These are phyloP conservation scores for Posidonia australis DNA, from an alignment of 106 monocot genomes.

Conservation along the genomic window DNA sequence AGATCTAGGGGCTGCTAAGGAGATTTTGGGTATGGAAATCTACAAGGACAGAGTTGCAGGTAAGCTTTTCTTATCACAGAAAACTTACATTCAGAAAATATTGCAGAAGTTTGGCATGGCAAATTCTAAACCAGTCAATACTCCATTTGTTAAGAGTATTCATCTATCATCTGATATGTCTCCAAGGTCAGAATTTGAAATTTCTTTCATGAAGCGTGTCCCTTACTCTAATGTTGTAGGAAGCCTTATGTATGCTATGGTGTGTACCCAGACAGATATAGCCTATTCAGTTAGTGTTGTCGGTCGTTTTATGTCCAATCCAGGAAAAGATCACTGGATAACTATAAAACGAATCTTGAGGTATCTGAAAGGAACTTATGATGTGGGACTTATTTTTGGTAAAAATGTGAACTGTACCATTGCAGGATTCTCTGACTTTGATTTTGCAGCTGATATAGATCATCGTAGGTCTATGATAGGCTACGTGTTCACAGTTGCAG, in stretches of 20 bases:
- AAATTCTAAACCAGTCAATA: neutral
- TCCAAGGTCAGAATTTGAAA: neutral
- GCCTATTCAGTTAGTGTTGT: neutral
- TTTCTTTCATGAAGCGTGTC: neutral
- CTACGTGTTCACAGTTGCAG: no score
- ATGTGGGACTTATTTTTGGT: neutral
- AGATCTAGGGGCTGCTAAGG: neutral
- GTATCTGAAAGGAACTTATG: neutral
- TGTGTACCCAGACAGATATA: neutral
- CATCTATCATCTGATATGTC: neutral
- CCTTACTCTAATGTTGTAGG: neutral
- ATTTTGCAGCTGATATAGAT: neutral
- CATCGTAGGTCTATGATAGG: neutral
- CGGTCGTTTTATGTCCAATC: neutral
- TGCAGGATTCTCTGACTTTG: neutral
- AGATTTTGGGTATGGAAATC: neutral
- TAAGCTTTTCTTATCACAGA: neutral
- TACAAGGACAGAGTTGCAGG: neutral
- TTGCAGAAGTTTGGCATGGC: neutral
- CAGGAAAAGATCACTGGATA: neutral
- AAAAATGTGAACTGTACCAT: neutral
- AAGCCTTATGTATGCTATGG: neutral
- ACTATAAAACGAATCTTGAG: neutral
- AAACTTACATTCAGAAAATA: constrained; percentile 1
- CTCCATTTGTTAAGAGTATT: neutral